Conservation (phyloP, 768 basidiomycete species). For the Boletus reticuloceps region DNA sequence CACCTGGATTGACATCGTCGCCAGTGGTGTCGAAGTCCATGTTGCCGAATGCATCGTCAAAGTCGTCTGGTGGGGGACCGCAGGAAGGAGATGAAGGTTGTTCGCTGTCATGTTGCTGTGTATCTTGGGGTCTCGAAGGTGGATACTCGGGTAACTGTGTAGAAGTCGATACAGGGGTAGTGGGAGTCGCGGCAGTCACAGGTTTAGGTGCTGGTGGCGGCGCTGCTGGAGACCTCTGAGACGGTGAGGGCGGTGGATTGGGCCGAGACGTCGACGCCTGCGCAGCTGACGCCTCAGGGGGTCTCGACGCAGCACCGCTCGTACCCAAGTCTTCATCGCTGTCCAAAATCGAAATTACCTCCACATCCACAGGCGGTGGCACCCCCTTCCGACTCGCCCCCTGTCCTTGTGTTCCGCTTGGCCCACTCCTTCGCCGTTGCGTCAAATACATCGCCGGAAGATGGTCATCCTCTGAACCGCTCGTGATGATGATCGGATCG, state of each 20-base stretch:
- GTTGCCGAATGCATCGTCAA: conserved; percentile 12
- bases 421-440: conserved; percentile 2
- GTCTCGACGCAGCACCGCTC: neutral
- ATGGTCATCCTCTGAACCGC: conserved; percentile 19
- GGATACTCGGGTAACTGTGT: neutral
- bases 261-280: neutral
- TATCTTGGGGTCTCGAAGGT: neutral
- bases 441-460: neutral
- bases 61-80: conserved; percentile 5
- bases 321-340: conserved; percentile 18
- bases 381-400: neutral
- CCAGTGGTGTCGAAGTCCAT: conserved; percentile 11
- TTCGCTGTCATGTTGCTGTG: neutral
- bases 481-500: conserved; percentile 25
- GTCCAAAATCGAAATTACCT: conserved; percentile 31
- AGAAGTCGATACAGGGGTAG: neutral
- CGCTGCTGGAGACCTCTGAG: neutral
- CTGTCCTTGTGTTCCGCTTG: neutral
- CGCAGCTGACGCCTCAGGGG: neutral
- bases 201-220: neutral
- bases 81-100: neutral
- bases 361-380: conserved; percentile 12
- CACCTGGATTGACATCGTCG: neutral
- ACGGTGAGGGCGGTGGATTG: neutral
- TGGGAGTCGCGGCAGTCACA: neutral